Evolutionary conservation across 1,284 basidiomycete species (phyloP).

Genomic region (Grifola frondosa): DNA sequence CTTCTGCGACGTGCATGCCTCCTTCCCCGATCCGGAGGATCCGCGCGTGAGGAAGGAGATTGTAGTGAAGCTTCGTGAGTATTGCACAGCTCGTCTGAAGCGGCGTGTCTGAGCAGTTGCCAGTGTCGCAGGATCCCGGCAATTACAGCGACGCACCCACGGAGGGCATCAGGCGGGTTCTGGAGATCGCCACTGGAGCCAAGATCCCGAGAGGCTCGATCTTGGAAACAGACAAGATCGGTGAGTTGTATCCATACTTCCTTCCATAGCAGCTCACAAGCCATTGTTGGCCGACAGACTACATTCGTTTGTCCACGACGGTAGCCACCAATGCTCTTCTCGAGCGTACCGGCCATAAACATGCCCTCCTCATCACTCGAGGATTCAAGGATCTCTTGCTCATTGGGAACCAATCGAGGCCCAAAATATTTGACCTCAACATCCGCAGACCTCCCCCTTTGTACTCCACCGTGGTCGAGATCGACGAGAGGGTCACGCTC

Average conservation of each 20-base stretch:
- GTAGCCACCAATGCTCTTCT: conserved; percentile 96
- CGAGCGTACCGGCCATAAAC: conserved; percentile 90
- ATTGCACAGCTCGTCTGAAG: not conserved
- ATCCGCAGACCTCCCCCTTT: conserved; percentile 79
- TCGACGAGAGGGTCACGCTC: conserved; percentile 93
- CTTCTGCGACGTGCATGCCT: conserved; percentile 82
- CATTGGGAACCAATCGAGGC: conserved; percentile 92
- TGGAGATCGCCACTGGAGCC: conserved; percentile 75
- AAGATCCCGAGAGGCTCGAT: conserved; percentile 65
- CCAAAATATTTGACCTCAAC: conserved; percentile 86
- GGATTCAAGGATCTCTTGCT: conserved; percentile 91
- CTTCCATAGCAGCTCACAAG: not conserved
- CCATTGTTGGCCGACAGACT: conserved; percentile 51
- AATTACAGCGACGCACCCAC: conserved; percentile 95
- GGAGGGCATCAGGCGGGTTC: conserved; percentile 89
- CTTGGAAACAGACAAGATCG: conserved; percentile 83
- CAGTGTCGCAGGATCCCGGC: conserved; percentile 82
- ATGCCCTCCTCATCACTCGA: conserved; percentile 89
- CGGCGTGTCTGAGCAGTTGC: too few relatives aligned
- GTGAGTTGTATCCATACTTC: conserved; percentile 40
- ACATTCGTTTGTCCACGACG: conserved; percentile 91
- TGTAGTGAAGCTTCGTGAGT: conserved; percentile 78
- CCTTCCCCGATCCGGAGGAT: conserved; percentile 70
- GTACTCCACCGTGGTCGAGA: conserved; percentile 82
- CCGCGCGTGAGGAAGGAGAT: conserved; percentile 63